Conservation (phyloP, 352 stramenopile genomes). For the Phytophthora foliorum region DNA sequence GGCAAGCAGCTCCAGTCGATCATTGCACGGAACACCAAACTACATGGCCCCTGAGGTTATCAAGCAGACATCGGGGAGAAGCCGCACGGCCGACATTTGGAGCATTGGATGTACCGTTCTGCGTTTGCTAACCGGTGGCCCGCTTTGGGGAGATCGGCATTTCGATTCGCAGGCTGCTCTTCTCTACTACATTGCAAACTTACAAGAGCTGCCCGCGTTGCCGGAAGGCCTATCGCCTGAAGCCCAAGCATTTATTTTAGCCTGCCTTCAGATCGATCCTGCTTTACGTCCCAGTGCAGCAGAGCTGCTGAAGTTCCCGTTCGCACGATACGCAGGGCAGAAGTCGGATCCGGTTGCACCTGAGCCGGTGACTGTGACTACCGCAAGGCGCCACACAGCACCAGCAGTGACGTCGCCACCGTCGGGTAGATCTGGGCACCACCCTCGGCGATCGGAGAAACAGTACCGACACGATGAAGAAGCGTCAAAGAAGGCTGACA, state of each 20-base stretch:
- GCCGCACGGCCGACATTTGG: conserved; percentile 87
- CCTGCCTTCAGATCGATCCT: conserved; percentile 63
- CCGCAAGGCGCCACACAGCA: conserved; percentile 34
- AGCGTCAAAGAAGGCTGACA: conserved; percentile 2
- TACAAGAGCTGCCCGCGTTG: conserved; percentile 53
- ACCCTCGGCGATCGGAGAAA: conserved; percentile 17
- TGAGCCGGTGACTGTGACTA: background rate
- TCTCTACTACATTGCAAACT: conserved; percentile 70
- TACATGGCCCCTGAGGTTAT: conserved; percentile 92
- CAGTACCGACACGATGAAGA: background rate
- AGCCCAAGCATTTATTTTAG: conserved; percentile 57
- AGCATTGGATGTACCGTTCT: conserved; percentile 85
- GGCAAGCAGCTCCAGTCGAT: conserved; percentile 46
- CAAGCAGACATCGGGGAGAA: conserved; percentile 78
- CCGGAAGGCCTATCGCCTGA: conserved; percentile 50
- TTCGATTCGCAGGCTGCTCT: conserved; percentile 78
- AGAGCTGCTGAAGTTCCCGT: conserved; percentile 92
- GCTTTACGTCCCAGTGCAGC: conserved; percentile 79
- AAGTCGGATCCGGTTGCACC: conserved; percentile 18
- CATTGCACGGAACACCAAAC: conserved; percentile 84
- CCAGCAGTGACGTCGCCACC: conserved; percentile 8
- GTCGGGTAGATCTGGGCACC: background rate
- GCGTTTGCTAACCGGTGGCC: conserved; percentile 68
- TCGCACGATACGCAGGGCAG: conserved; percentile 60
- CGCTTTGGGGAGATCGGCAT: conserved; percentile 86